Evolutionary conservation across 1,284 basidiomycete genomes (phyloP).

Genomic region (Malassezia nana): DNA sequence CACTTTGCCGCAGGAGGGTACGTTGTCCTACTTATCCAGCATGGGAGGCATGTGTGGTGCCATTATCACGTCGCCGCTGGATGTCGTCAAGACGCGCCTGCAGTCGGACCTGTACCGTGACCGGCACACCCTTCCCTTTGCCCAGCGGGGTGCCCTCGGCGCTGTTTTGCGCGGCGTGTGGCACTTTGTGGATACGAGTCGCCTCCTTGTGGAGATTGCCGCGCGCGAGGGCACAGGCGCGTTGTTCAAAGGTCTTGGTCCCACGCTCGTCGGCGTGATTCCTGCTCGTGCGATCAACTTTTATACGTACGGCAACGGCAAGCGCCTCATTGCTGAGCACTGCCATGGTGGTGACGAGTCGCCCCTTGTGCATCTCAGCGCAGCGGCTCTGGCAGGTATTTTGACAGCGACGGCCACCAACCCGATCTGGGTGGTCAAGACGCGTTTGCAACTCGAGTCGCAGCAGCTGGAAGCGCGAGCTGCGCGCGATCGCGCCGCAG

Average conservation of each 20-base stretch:
- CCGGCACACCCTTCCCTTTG: neutral
- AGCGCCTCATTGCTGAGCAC: conserved; percentile 77
- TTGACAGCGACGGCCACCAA: conserved; percentile 83
- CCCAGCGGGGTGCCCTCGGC: conserved; percentile 16
- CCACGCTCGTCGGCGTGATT: conserved; percentile 85
- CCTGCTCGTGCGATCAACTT: conserved; percentile 89
- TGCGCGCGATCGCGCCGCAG: neutral
- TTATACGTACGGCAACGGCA: conserved; percentile 95
- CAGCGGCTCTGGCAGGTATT: conserved; percentile 72
- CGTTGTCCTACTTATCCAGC: conserved; percentile 51
- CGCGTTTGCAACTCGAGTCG: conserved; percentile 66
- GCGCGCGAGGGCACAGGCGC: conserved; percentile 80
- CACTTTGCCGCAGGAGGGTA: conserved; percentile 52
- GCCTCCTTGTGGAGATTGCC: conserved; percentile 57
- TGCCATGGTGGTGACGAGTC: conserved; percentile 61
- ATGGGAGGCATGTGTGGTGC: conserved; percentile 96
- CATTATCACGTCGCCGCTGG: conserved; percentile 89
- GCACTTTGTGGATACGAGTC: conserved; percentile 88
- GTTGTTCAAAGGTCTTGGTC: conserved; percentile 86
- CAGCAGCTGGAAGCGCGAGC: conserved; percentile 13
- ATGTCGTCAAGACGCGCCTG: conserved; percentile 93
- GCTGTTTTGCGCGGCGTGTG: conserved; percentile 60
- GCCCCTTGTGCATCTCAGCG: conserved; percentile 69
- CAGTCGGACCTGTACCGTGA: conserved; percentile 76
- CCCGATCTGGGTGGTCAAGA: conserved; percentile 98